Evolutionary conservation across 345 rosid species (phyloP), one percentile per base, ranked within the genome.

Genomic region (Luvunga scandens): DNA sequence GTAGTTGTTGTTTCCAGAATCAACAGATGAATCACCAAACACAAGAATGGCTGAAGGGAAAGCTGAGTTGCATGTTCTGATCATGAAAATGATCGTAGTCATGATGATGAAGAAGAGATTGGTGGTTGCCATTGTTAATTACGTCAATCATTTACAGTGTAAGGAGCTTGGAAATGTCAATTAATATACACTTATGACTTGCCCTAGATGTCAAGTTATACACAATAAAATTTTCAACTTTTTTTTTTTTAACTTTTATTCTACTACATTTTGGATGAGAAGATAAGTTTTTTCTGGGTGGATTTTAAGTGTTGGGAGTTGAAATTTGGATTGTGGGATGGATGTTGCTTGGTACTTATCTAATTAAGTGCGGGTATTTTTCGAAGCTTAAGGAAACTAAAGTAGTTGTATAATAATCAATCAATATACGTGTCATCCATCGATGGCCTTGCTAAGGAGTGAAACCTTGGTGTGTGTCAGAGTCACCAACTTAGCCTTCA

Each of bases 1-100:
- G 16, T 64, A 78, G 59, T 82, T 75, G 77, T 82, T 82, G 65
- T 82, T 82, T 24, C 85, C 80, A 1, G 85, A 56, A 10, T 78
- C 85, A 12, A 82, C 79, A 0, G 74, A 72, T 77, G 80, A 84
- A 24, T 83, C 80, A 0, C 79, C 81, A n/a, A 79, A 72, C 1
- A 80, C 7, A 12, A 77, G 63, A 42, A 79, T 77, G 45, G 77
- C 14, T 42, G 65, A 31, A n/a, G 75, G 57, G 45, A 77, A 63
- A 13, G 69, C 39, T 5, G 63, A 31, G 28, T 50, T 66, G 62
- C 48, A 7, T 75, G 45, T 65, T 61, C 14, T 14, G 31, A 50
- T 19, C 25, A 33, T 10, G 27, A 31, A 64, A 6, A 75, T 7
- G n/a, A 66, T n/a, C 24, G 22, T 21, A 48, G 33, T 45, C 19